Evolutionary conservation across 2,329 filamentous ascomycete genomes (phyloP).

Genomic region (Verticillium nubilum): DNA sequence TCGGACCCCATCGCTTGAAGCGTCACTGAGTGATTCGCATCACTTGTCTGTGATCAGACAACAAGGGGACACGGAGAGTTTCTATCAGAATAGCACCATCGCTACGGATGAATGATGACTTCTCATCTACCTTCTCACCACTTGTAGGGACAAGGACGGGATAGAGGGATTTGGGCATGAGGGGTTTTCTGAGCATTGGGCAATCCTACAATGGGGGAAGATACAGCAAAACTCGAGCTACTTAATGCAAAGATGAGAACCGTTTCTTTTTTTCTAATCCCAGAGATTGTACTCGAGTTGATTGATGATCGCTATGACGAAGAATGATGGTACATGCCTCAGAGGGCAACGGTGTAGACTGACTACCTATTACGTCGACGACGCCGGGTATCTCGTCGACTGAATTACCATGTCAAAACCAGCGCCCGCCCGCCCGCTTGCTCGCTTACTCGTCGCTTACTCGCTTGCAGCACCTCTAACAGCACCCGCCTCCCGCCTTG

Average conservation of each 20-base stretch:
- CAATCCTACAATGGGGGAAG: background rate
- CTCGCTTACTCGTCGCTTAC: background rate
- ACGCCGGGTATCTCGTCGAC: background rate
- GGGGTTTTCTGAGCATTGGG: background rate
- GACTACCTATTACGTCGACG: background rate
- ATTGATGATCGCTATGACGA: background rate
- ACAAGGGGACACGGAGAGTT: background rate
- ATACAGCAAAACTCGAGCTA: background rate
- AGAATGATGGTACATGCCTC: background rate
- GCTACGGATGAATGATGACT: background rate
- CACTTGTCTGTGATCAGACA: background rate
- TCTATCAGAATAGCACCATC: background rate
- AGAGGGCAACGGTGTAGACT: background rate
- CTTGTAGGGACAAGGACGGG: background rate
- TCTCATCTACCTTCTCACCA: background rate
- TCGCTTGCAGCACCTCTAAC: slow-evolving; percentile 25
- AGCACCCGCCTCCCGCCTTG: slow-evolving; percentile 38
- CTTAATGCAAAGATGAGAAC: background rate
- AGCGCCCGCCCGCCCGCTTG: no score
- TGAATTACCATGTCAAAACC: background rate
- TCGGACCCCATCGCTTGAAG: slow-evolving; percentile 44
- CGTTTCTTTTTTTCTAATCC: background rate
- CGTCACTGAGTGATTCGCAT: slow-evolving; percentile 5
- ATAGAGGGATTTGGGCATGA: background rate
- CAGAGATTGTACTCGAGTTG: background rate